Conservation (phyloP, 1,139 yeast species). For the Sugiyamaella grinbergsii region DNA sequence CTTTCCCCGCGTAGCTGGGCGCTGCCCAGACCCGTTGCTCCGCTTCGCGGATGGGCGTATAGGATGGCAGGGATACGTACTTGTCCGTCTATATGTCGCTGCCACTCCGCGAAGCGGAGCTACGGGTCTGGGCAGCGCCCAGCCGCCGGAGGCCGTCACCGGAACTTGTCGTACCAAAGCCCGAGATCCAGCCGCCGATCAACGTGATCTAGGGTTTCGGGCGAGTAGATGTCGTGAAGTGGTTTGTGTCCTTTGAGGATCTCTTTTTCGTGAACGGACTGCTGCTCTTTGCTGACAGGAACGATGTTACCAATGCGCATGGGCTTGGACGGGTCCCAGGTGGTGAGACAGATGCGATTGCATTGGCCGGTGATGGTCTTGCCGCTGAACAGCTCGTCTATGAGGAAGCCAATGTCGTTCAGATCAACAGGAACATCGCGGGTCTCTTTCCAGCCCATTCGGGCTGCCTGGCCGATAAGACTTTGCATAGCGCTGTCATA, state of each 20-base stretch:
- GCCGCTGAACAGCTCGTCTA: slow-evolving; percentile 91
- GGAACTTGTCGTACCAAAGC: slow-evolving; percentile 48
- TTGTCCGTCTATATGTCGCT: neutral
- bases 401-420: slow-evolving; percentile 75
- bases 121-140: slow-evolving; percentile 13
- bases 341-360: slow-evolving; percentile 72
- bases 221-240: slow-evolving; percentile 63
- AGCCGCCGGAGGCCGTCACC: slow-evolving; percentile 25
- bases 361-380: slow-evolving; percentile 85
- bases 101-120: slow-evolving; percentile 12
- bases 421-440: slow-evolving; percentile 70
- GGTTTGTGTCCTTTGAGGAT: slow-evolving; percentile 66
- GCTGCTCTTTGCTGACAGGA: slow-evolving; percentile 87
- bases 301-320: slow-evolving; percentile 72
- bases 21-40: slow-evolving; percentile 13
- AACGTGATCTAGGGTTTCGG: slow-evolving; percentile 61
- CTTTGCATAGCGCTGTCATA: slow-evolving; percentile 83
- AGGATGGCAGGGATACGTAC: neutral
- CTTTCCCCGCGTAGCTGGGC: slow-evolving; percentile 17
- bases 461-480: slow-evolving; percentile 81
- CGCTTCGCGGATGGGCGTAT: slow-evolving; percentile 4
- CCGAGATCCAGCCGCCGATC: slow-evolving; percentile 72
- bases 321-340: slow-evolving; percentile 72
- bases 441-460: slow-evolving; percentile 55
- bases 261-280: slow-evolving; percentile 69